A percentile compares a stretch with the other conserved stretches of the same genome.
These are phyloP conservation scores for Salix brachista DNA, from an alignment of 345 rosid genomes.

Conservation along the genomic window DNA sequence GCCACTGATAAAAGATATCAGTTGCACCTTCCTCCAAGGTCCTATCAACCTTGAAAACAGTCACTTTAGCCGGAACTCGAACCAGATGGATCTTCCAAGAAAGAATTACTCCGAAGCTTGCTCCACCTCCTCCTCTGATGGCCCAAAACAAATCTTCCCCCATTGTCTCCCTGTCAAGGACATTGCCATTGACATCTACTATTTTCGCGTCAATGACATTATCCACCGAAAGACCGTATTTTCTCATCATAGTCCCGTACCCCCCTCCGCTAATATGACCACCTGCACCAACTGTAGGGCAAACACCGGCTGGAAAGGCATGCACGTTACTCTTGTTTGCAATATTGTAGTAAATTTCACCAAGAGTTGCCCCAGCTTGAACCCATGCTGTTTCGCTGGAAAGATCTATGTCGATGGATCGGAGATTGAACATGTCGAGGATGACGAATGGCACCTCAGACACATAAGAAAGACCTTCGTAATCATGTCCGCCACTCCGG, in stretches of 20 bases:
- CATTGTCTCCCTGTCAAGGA: constrained; percentile 2
- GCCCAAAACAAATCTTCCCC: constrained; percentile 14
- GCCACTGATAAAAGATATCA: constrained; percentile 11
- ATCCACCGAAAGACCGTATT: constrained; percentile 2
- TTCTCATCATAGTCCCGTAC: constrained; percentile 6
- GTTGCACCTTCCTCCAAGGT: constrained; percentile 4
- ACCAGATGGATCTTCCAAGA: constrained; percentile 7
- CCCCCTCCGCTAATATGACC: constrained; percentile 15
- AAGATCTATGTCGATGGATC: background rate
- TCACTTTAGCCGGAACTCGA: background rate
- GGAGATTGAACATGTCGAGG: constrained; percentile 9
- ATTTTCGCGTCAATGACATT: background rate
- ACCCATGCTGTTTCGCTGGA: constrained; percentile 3
- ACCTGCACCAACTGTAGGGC: background rate
- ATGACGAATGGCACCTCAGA: background rate
- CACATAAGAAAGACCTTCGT: constrained; percentile 4
- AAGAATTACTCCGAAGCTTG: constrained; percentile 2
- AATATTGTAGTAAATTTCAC: constrained; percentile 9
- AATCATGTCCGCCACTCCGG: constrained; percentile 12
- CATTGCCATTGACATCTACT: constrained; percentile 1
- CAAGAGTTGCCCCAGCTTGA: constrained; percentile 3
- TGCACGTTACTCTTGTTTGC: background rate
- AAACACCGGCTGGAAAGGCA: constrained; percentile 12
- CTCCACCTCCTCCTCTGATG: constrained; percentile 10
- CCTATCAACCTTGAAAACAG: background rate